A percentile compares a stretch with the other conserved stretches of the same genome.
Conservation (phyloP, 805 yeast species). For the Ogataea trehaloabstinens region DNA sequence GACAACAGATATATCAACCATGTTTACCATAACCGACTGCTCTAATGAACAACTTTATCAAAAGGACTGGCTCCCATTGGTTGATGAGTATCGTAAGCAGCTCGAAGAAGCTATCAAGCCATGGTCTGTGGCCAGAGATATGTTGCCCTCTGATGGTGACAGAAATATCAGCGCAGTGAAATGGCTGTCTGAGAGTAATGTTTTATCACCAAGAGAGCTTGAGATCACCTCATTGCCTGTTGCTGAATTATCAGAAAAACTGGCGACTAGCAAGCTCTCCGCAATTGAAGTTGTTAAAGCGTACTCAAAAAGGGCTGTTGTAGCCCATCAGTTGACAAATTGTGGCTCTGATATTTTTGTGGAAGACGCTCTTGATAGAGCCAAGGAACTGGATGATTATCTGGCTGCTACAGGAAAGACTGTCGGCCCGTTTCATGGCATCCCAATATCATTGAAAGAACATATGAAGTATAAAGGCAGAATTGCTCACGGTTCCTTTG, state of each 20-base stretch:
- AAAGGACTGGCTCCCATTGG: slow-evolving; percentile 2
- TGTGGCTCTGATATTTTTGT: slow-evolving; percentile 45
- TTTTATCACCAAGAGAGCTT: slow-evolving; percentile 33
- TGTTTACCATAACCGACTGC: background rate
- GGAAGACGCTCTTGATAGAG: slow-evolving; percentile 57
- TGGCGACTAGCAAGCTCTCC: slow-evolving; percentile 32
- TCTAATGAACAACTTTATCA: slow-evolving; percentile 1
- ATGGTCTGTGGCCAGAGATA: background rate
- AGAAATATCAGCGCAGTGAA: background rate
- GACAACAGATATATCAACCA: background rate
- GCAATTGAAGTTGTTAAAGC: slow-evolving; percentile 48
- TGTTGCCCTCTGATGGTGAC: background rate
- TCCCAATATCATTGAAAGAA: slow-evolving; percentile 49
- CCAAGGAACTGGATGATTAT: slow-evolving; percentile 53
- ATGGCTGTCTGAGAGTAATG: slow-evolving; percentile 18
- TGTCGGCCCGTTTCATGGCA: slow-evolving; percentile 64
- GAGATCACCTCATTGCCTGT: slow-evolving; percentile 40
- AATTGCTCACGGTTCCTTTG: slow-evolving; percentile 48
- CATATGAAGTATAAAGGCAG: slow-evolving; percentile 45
- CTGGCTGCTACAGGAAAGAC: slow-evolving; percentile 45
- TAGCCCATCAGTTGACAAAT: slow-evolving; percentile 52
- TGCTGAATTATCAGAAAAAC: slow-evolving; percentile 4
- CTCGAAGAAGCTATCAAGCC: slow-evolving; percentile 1
- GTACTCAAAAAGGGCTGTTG: slow-evolving; percentile 53
- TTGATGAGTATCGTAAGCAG: background rate